A percentile compares a stretch with the other conserved stretches of the same genome.
Conservation (phyloP, 106 monocot genomes). For the Iris macrosiphon region DNA sequence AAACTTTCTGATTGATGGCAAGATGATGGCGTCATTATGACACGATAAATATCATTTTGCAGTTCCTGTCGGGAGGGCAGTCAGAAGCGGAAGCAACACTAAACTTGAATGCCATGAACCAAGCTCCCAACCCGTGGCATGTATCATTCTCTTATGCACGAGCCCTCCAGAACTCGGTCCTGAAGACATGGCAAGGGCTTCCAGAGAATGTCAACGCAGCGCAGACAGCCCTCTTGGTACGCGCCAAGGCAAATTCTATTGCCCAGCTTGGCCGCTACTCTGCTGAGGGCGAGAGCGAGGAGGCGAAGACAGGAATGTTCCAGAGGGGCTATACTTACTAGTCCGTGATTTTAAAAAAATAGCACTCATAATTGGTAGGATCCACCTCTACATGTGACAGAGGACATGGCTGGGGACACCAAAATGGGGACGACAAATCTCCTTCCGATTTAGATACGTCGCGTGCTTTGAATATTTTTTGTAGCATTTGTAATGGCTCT, state of each 20-base stretch:
- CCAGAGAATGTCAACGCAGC: slow-evolving; percentile 72
- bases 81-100: slow-evolving; percentile 88
- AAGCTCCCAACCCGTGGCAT: slow-evolving; percentile 87
- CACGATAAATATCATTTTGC: too few species aligned
- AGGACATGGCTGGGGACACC: too few species aligned
- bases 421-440: too few species aligned
- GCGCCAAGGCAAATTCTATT: slow-evolving; percentile 79
- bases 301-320: slow-evolving; percentile 82
- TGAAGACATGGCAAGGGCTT: slow-evolving; percentile 87
- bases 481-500: too few species aligned
- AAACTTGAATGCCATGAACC: slow-evolving; percentile 97
- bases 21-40: too few species aligned
- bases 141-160: slow-evolving; percentile 94
- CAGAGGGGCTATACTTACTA: slow-evolving; percentile 93
- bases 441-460: too few species aligned
- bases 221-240: slow-evolving; percentile 55
- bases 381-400: too few species aligned
- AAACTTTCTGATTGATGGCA: too few species aligned
- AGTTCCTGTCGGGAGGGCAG: slow-evolving; percentile 96
- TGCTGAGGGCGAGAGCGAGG: slow-evolving; percentile 62
- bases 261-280: slow-evolving; percentile 84
- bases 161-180: slow-evolving; percentile 72
- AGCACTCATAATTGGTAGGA: too few species aligned
- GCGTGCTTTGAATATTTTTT: too few species aligned
- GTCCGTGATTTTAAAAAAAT: too few species aligned